These are phyloP conservation scores for Starmerella apis DNA, from an alignment of 805 yeast species.

Conservation along the genomic window DNA sequence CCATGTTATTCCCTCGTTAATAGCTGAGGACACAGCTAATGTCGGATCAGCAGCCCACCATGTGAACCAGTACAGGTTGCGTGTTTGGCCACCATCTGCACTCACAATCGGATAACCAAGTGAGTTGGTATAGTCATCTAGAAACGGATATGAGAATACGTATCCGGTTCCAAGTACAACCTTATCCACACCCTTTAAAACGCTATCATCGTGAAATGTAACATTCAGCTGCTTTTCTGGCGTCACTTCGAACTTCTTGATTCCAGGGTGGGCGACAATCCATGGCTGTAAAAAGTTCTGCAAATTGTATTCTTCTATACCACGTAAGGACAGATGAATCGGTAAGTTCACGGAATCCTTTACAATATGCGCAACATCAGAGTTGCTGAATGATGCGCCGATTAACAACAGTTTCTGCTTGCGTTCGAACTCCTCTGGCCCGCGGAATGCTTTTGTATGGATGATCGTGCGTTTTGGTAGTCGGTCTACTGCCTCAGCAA, in stretches of 20 bases:
- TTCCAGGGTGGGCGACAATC: slow-evolving; percentile 16
- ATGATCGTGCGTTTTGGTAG: slow-evolving; percentile 28
- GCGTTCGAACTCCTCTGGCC: slow-evolving; percentile 21
- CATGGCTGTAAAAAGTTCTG: slow-evolving; percentile 21
- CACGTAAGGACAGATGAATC: slow-evolving; percentile 20
- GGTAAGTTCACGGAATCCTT: slow-evolving; percentile 21
- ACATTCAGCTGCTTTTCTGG: slow-evolving; percentile 4
- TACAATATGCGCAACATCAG: slow-evolving; percentile 26
- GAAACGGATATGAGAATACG: slow-evolving; percentile 16
- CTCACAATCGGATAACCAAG: slow-evolving; percentile 12
- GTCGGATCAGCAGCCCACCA: slow-evolving; percentile 22
- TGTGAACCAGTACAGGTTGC: slow-evolving; percentile 20
- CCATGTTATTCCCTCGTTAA: slow-evolving; percentile 20
- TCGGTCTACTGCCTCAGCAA: slow-evolving; percentile 13
- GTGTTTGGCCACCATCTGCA: slow-evolving; percentile 10
- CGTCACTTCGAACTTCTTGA: not conserved
- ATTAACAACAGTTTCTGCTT: slow-evolving; percentile 29
- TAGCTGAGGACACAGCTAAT: slow-evolving; percentile 13
- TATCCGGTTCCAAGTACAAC: slow-evolving; percentile 22
- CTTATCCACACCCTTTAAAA: slow-evolving; percentile 12
- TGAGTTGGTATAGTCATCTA: slow-evolving; percentile 13
- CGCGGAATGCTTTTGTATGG: slow-evolving; percentile 32
- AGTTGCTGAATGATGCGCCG: slow-evolving; percentile 27
- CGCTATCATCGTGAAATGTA: slow-evolving; percentile 8
- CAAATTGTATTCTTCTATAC: slow-evolving; percentile 20